Conservation (phyloP, 129 eudicot genomes). For the Flaveria linearis region DNA sequence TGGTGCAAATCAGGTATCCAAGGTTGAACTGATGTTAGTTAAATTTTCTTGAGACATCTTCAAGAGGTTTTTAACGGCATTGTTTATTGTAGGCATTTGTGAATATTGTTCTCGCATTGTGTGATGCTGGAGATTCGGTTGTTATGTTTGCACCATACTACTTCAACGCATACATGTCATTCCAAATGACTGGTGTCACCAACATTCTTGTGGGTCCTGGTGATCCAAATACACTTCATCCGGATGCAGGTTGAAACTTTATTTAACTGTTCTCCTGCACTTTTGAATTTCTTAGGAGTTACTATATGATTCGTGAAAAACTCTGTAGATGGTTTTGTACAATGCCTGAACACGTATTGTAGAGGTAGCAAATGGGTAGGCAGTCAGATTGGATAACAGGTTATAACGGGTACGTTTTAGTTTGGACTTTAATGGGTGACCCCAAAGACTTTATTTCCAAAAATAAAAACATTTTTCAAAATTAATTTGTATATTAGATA, state of each 20-base stretch:
- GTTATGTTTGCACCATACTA: conserved; percentile 98
- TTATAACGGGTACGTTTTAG: not conserved
- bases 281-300: not conserved
- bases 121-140: conserved; percentile 98
- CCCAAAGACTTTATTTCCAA: not conserved
- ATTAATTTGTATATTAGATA: not conserved
- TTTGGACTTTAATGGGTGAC: not conserved
- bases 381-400: not conserved
- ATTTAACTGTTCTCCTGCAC: not conserved
- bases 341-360: not conserved
- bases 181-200: conserved; percentile 98
- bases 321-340: not conserved
- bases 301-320: conserved; percentile 6
- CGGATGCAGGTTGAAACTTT: conserved; percentile 77
- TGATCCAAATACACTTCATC: conserved; percentile 78
- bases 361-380: not conserved
- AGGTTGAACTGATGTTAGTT: conserved; percentile 12
- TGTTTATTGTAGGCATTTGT: conserved; percentile 79
- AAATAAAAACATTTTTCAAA: not conserved
- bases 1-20: conserved; percentile 96
- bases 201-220: conserved; percentile 98
- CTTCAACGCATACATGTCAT: conserved; percentile 99
- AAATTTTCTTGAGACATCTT: conserved; percentile 6
- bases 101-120: conserved; percentile 84
- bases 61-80: not conserved